Base-by-base conservation (phyloP, 2,329 filamentous ascomycete species). In the Penicillium hordei region DNA sequence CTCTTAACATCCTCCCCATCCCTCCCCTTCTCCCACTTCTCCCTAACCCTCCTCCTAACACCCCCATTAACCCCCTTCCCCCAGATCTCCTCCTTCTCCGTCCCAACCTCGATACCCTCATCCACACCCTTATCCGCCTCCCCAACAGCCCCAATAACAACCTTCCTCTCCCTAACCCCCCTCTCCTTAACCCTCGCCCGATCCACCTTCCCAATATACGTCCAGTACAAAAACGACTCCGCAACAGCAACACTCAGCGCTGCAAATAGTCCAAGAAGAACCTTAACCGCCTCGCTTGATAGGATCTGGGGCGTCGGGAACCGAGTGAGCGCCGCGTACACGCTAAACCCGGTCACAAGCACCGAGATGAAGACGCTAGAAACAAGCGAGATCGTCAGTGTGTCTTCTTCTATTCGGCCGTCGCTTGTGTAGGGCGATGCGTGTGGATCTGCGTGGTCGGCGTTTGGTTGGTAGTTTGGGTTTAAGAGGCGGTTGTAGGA, bases 331-430 rank as follows among this genome's bases (percentile, higher is more conserved):
- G 75, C 73, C 72, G 76, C 78, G 61, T 78, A 81, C 3, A 78
- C 75, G 29, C 76, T 76, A 53, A 77, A 76, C 25, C 78, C 78
- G n/a, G 79, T 80, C 44, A 93, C 90, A 3, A 93, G 78, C 52
- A 97, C 89, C 51, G 91, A 96, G 52, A 96, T 81, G 39, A 97
- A 78, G 50, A 97, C 91, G 73, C 97, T 99, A 68, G 96, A 82
- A 51, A 97, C 91, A 8, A 97, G 80, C 42, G 75, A 77, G 0
- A 78, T 76, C 2, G 73, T 76, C 42, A 80, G 68, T 13, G 72
- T 68, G 53, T 78, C 76, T 54, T 67, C 64, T 23, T 60, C 40
- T 19, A 42, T 5, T 6, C 3, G 25, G n/a, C 55, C 36, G 23
- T 51, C 19, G 19, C 39, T 49, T 8, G 57, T 55, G 25, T 55